Evolutionary conservation across 176 grass and related monocot genomes (phyloP).

Genomic region (Oryza punctata): DNA sequence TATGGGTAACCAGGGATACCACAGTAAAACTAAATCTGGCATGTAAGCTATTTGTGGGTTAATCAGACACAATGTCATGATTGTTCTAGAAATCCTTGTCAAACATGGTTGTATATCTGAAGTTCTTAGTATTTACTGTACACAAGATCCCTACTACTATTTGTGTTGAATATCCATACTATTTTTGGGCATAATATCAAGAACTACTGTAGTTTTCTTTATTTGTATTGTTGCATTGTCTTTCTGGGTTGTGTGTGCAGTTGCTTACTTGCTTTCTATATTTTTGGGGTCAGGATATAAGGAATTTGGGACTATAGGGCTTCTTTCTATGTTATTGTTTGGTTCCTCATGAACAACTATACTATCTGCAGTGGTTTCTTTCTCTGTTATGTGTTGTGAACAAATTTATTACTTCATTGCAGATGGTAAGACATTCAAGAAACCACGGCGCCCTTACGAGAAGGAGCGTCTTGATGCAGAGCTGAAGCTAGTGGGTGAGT

Average conservation of each 20-base stretch:
- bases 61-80: not conserved
- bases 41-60: not conserved
- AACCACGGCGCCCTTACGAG: conserved; percentile 33
- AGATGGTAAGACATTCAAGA: conserved; percentile 53
- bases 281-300: not conserved
- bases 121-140: not conserved
- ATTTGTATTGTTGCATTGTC: too few relatives aligned
- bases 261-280: not conserved
- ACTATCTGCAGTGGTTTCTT: not conserved
- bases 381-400: not conserved
- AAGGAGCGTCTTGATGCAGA: conserved; percentile 46
- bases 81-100: not conserved
- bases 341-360: not conserved
- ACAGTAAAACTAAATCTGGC: not conserved
- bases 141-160: not conserved
- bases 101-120: not conserved
- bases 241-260: not conserved
- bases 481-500: conserved; percentile 49
- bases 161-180: not conserved
- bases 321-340: not conserved
- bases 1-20: not conserved
- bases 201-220: too few relatives aligned
- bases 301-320: not conserved
- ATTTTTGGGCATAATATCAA: not conserved
- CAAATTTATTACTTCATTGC: not conserved